Conservation (phyloP, 257 asterid genomes). For the Petunia axillaris region DNA sequence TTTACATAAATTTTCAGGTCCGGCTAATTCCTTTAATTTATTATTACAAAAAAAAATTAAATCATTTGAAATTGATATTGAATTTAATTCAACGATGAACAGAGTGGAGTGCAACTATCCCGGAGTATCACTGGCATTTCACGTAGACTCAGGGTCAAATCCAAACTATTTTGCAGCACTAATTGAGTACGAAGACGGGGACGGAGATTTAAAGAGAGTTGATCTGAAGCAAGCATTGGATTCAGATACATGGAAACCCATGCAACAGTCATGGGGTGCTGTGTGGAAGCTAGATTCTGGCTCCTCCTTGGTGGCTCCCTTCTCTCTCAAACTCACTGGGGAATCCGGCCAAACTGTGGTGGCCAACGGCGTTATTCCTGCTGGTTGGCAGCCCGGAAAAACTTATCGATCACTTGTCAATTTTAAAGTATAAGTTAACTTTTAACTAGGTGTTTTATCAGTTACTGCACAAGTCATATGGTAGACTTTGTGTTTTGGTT, state of each 20-base stretch:
- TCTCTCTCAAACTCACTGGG: slow-evolving; percentile 56
- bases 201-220: slow-evolving; percentile 54
- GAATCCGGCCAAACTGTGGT: slow-evolving; percentile 56
- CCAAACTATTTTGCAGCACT: slow-evolving; percentile 62
- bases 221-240: slow-evolving; percentile 53
- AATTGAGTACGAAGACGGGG: slow-evolving; percentile 67
- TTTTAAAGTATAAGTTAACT: slow-evolving; percentile 33
- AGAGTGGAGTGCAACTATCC: slow-evolving; percentile 71
- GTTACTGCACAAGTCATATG: slow-evolving; percentile 9
- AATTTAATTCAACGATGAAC: background rate
- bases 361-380: slow-evolving; percentile 71
- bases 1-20: too few species aligned
- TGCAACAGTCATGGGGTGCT: slow-evolving; percentile 81
- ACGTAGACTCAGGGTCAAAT: slow-evolving; percentile 80
- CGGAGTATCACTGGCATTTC: slow-evolving; percentile 60
- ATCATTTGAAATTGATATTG: too few species aligned
- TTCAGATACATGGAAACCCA: slow-evolving; percentile 50
- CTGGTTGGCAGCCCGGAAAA: slow-evolving; percentile 60
- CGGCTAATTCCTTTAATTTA: too few species aligned
- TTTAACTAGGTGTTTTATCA: background rate
- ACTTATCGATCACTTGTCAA: slow-evolving; percentile 69
- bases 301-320: slow-evolving; percentile 50
- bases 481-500: background rate
- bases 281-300: slow-evolving; percentile 61
- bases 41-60: too few species aligned